Evolutionary conservation across 768 basidiomycete species (phyloP), one percentile per base, ranked within the genome.

Genomic region (Rubroboletus satanas): DNA sequence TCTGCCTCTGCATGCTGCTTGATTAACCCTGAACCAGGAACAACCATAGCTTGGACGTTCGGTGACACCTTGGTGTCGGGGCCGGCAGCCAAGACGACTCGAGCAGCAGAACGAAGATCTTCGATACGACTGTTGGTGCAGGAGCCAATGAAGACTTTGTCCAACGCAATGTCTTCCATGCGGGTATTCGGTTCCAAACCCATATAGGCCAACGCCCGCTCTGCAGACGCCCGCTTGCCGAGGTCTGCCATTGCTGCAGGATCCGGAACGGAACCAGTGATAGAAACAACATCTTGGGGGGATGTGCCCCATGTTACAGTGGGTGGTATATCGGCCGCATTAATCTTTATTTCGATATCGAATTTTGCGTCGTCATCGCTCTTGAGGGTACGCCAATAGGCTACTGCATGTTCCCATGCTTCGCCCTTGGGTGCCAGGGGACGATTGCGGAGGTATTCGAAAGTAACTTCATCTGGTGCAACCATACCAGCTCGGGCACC

Each of bases 61-160:
- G 83, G 73, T 21, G 91, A 81, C 37, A 95, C 87, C 65, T 85
- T 86, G 45, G 87, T 83, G 28, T 85, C 81, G 14, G 81, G 78
- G 41, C 88, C 88, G 49, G 86, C 85, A 50, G 88, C 84, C 17
- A 91, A 68, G 49, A 93, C 76, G 60, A 96, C 82, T 64, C 79
- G 80, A 15, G 88, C 90, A 32, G 93, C 93, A 3, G 91, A 65
- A 37, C 48, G 88, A 48, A 96, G 79, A 73, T 96, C 93, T 71
- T 94, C 93, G 56, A 96, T 92, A 44, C 93, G 90, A 64, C 90
- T 88, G 75, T 95, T 96, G 65, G 93, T 96, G 77, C 93, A 96
- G 5, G 93, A 94, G 14, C 93, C 93, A 58, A 96, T 87, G 78
- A 96, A 96, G 28, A 93, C 84, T 71, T 94, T 96, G 77, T 94